Base-by-base conservation (phyloP, 2,329 filamentous ascomycete genomes). In the Aureobasidium vineae region DNA sequence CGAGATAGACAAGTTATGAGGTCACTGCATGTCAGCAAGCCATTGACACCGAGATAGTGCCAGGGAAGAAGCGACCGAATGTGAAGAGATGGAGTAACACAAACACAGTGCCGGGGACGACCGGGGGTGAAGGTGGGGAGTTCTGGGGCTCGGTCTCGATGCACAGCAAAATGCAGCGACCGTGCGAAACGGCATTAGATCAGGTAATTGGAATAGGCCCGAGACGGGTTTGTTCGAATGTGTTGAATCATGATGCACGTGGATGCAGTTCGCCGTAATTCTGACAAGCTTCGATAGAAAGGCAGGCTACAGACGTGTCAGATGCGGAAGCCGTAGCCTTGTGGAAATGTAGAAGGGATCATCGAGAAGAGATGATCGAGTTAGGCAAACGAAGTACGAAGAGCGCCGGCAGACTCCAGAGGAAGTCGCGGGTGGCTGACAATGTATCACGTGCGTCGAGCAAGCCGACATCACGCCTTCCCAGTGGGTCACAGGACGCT, bases 31-130 rank as follows among this genome's bases (percentile, higher is more conserved):
- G 54, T 59, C 40, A 59, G 40, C 38, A 59, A 43, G 21, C n/a
- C 8, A 59, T 59, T 59, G 54, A 21, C 16, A 45, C 54, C 54
- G 54, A 59, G 19, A 59, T 59, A 59, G 26, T 59, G 54, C 54
- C 54, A 59, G 38, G 7, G 4, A 33, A 41, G 43, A 41, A 45
- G 21, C 28, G 53, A 59, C 7, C 26, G 4, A 26, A 19, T 4
- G 26, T 45, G 53, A 40, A 47, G 28, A 47, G 57, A 60, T 60
- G 57, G 57, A 60, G 57, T 60, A 60, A 59, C 13, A 59, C 40
- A 45, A 59, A 59, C 19, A 43, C 15, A 60, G 41, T 33, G n/a
- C 57, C 57, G 57, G 57, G 57, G 57, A 45, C 28, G 57, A 11
- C 54, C 57, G 57, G 57, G 54, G 57, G 26, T 38, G 40, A 59